Base-by-base conservation (phyloP, 257 asterid genomes). In the Datura wrightii region DNA sequence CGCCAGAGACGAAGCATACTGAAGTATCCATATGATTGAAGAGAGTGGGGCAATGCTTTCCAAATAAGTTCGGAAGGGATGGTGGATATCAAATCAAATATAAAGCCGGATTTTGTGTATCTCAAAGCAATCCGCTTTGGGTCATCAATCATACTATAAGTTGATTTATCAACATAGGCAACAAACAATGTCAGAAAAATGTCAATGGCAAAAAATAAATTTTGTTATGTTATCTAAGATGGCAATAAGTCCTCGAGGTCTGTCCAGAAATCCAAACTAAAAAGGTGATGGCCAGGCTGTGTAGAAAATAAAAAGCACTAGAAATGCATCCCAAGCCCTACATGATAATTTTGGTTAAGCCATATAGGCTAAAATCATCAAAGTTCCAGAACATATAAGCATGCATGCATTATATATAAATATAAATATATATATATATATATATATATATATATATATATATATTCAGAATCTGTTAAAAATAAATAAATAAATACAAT, bases 251-350 rank as follows among this genome's bases (percentile, higher is more conserved):
- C 89, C 82, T 6, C 3, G 58, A 2, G 97, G 95, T 6, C 58
- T 54, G 41, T 87, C 87, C 10, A 94, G 89, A 92, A 94, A 95
- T n/a, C 98, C 98, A 78, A 94, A 92, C 70, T 95, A 97, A 83
- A 89, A 93, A n/a, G 97, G 98, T 46, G 92, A 91, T 79, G 89
- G 93, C 99, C 99, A 95, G 67, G 97, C 94, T 53, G 97, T 94
- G 92, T 95, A 95, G 89, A 93, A 91, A 54, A 95, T 98, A 65
- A 95, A 86, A 24, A 90, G 59, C 24, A 92, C 91, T 62, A 94
- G 87, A 79, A 89, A 90, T 15, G 87, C 80, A 10, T 92, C 93
- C 97, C 98, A 95, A 48, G 66, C 58, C 89, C 99, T 95, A 92
- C 91, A 86, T 67, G 39, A 19, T 19, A 44, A 54, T 5, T 42